These are phyloP conservation scores for Fraxinus velutina DNA, from an alignment of 305 asterid genomes.

Conservation along the genomic window DNA sequence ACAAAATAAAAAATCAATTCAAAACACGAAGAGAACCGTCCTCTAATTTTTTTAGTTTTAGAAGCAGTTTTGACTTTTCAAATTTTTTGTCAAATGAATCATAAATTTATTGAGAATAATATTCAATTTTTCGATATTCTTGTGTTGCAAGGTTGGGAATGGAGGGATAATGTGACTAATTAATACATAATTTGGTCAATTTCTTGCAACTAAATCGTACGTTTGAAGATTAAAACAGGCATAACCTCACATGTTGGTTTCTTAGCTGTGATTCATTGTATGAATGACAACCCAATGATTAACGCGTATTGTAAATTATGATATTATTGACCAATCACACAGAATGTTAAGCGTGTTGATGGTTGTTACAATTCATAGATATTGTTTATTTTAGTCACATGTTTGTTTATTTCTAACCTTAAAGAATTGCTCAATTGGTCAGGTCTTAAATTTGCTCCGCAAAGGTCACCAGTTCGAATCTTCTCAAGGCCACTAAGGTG, in stretches of 20 bases:
- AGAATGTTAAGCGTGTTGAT: neutral
- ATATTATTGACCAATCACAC: neutral
- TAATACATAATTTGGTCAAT: constrained; percentile 24
- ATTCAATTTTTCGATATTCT: neutral
- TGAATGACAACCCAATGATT: constrained; percentile 50
- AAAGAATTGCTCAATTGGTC: no score
- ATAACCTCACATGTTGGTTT: constrained; percentile 33
- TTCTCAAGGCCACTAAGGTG: no score
- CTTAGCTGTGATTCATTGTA: constrained; percentile 23
- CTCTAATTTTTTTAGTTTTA: no score
- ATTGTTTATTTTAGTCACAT: neutral
- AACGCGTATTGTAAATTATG: constrained; percentile 31
- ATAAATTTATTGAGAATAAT: neutral
- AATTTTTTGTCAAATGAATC: neutral
- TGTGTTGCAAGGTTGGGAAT: constrained; percentile 26
- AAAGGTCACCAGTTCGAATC: no score
- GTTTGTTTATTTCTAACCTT: no score
- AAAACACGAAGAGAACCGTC: no score
- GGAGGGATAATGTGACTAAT: constrained; percentile 42
- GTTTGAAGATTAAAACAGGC: neutral
- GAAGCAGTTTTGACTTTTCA: neutral
- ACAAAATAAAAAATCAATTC: no score
- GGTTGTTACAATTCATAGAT: neutral
- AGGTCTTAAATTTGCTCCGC: no score
- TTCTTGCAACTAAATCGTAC: neutral